Evolutionary conservation across 1,284 basidiomycete species (phyloP).

Genomic region (Acaromyces ingoldii): DNA sequence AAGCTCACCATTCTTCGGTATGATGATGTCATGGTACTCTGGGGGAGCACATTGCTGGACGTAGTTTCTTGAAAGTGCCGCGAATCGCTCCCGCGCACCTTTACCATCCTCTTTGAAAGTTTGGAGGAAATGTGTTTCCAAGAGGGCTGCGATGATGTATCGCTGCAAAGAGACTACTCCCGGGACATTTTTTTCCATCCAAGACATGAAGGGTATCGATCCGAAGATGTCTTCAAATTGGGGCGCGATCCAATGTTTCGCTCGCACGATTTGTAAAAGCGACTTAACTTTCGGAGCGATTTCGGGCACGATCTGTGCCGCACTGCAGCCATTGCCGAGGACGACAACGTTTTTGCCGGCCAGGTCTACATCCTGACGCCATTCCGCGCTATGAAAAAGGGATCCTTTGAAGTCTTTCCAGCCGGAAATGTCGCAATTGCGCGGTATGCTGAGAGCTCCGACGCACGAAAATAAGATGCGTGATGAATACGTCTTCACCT

Average conservation of each 20-base stretch:
- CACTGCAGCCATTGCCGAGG: conserved; percentile 47
- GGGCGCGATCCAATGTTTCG: conserved; percentile 37
- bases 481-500: conserved; percentile 10
- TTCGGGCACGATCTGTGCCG: conserved; percentile 29
- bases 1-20: conserved; percentile 29
- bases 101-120: conserved; percentile 17
- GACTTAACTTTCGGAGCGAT: conserved; percentile 14
- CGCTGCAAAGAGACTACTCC: conserved; percentile 29
- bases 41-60: conserved; percentile 34
- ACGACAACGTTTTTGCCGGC: conserved; percentile 49
- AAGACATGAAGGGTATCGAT: conserved; percentile 23
- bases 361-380: conserved; percentile 46
- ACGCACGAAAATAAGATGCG: conserved; percentile 41
- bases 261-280: conserved; percentile 8
- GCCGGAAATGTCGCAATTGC: conserved; percentile 37
- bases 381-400: conserved; percentile 50
- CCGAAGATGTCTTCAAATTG: conserved; percentile 24
- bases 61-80: conserved; percentile 25
- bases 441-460: conserved; percentile 43
- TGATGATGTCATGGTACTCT: conserved; percentile 38
- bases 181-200: conserved; percentile 23
- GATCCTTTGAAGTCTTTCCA: conserved; percentile 39
- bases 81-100: conserved; percentile 17
- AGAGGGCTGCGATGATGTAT: conserved; percentile 28
- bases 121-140: conserved; percentile 39